Evolutionary conservation across 2,329 filamentous ascomycete species (phyloP).

Genomic region (Acephala macrosclerotiorum): DNA sequence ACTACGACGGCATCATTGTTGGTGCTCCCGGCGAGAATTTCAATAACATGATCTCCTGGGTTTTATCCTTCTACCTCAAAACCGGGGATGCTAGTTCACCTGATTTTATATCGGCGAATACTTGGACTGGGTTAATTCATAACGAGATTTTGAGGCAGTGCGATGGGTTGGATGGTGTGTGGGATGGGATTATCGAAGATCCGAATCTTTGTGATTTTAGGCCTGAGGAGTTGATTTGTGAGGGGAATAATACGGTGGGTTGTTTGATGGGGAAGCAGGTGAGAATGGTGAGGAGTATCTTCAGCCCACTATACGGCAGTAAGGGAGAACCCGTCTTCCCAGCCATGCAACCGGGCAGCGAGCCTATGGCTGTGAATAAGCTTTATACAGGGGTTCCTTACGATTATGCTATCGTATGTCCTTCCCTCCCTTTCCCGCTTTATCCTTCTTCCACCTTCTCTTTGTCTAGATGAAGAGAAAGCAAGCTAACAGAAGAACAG

Average conservation of each 20-base stretch:
- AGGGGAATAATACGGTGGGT: background rate
- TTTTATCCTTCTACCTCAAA: slow-evolving; percentile 18
- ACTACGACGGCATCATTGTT: slow-evolving; percentile 51
- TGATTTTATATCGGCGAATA: slow-evolving; percentile 41
- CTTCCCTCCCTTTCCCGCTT: background rate
- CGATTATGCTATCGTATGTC: slow-evolving; percentile 28
- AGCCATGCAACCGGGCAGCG: slow-evolving; percentile 56
- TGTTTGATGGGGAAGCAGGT: slow-evolving; percentile 33
- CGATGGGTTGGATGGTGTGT: slow-evolving; percentile 46
- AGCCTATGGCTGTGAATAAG: slow-evolving; percentile 47
- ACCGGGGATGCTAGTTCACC: slow-evolving; percentile 35
- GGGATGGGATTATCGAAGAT: slow-evolving; percentile 47
- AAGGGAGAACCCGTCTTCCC: slow-evolving; percentile 32
- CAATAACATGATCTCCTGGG: slow-evolving; percentile 24
- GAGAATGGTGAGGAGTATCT: slow-evolving; percentile 30
- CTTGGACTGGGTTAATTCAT: slow-evolving; percentile 24
- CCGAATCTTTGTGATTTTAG: slow-evolving; percentile 45
- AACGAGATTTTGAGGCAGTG: slow-evolving; percentile 45
- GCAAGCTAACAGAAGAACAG: slow-evolving; percentile 17
- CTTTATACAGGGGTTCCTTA: slow-evolving; percentile 45
- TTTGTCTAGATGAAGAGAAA: slow-evolving; percentile 42
- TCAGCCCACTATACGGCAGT: slow-evolving; percentile 27
- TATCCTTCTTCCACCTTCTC: background rate
- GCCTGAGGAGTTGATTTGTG: slow-evolving; percentile 20
- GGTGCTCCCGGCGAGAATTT: slow-evolving; percentile 46